Evolutionary conservation across 1,139 yeast species (phyloP).

Genomic region (Diutina sp.): DNA sequence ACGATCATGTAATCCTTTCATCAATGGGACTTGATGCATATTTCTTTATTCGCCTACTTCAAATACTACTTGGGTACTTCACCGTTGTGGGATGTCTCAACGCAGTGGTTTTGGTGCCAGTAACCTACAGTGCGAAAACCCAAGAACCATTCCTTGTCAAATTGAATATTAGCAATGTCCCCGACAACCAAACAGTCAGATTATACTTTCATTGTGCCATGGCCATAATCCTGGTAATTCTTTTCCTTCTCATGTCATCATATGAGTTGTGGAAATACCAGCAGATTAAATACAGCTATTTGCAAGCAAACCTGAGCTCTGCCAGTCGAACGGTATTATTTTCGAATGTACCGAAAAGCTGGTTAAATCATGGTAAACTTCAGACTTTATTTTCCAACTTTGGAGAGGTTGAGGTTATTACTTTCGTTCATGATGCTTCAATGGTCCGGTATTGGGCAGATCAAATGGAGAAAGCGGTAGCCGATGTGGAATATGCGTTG

Average conservation of each 20-base stretch:
- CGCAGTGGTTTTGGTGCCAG: slow-evolving; percentile 41
- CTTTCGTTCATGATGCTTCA: background rate
- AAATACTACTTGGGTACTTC: slow-evolving; percentile 35
- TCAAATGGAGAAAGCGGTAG: background rate
- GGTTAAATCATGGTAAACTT: background rate
- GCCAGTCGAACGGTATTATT: background rate
- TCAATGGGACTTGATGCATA: slow-evolving; percentile 32
- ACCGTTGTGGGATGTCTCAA: slow-evolving; percentile 35
- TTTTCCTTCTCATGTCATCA: slow-evolving; percentile 40
- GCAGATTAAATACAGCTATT: slow-evolving; percentile 26
- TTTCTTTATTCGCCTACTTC: slow-evolving; percentile 43
- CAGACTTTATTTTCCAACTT: background rate
- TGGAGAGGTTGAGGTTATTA: background rate
- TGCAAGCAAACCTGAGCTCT: slow-evolving; percentile 11
- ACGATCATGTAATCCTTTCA: background rate
- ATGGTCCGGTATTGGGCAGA: background rate
- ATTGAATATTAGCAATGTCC: slow-evolving; percentile 49
- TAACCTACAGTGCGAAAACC: slow-evolving; percentile 36
- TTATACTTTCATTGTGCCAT: slow-evolving; percentile 43
- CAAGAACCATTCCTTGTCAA: slow-evolving; percentile 28
- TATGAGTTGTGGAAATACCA: slow-evolving; percentile 38
- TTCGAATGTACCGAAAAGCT: background rate
- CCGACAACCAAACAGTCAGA: slow-evolving; percentile 28
- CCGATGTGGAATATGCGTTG: background rate
- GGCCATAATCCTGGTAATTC: slow-evolving; percentile 34